A percentile compares a stretch with the other conserved stretches of the same genome.
These are phyloP conservation scores for Candida caryicola DNA, from an alignment of 805 yeast species.

Conservation along the genomic window DNA sequence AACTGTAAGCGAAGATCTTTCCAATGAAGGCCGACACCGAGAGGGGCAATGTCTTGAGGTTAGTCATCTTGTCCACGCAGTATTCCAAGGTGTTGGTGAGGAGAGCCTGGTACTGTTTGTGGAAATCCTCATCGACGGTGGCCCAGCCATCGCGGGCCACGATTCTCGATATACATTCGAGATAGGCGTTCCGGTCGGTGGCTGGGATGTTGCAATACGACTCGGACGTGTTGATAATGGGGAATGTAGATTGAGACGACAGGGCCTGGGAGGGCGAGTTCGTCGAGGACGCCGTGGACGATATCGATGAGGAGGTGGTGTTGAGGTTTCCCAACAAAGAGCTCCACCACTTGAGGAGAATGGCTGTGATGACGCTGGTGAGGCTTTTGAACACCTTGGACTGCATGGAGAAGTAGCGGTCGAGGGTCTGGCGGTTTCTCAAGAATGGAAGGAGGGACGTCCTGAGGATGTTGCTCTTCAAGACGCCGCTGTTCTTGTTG, in stretches of 20 bases:
- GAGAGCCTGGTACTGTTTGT: constrained; percentile 26
- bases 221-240: not conserved
- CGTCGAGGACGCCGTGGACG: constrained; percentile 1
- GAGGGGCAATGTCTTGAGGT: constrained; percentile 50
- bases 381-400: constrained; percentile 31
- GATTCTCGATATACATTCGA: constrained; percentile 54
- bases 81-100: constrained; percentile 54
- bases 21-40: constrained; percentile 66
- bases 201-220: constrained; percentile 31
- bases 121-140: constrained; percentile 21
- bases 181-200: constrained; percentile 49
- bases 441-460: constrained; percentile 46
- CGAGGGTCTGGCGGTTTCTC: constrained; percentile 25
- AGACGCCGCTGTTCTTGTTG: constrained; percentile 23
- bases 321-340: constrained; percentile 31
- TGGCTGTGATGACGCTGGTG: constrained; percentile 28
- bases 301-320: not conserved
- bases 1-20: constrained; percentile 65
- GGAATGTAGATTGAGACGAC: not conserved
- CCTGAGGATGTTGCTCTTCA: constrained; percentile 47
- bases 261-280: not conserved
- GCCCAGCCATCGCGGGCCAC: constrained; percentile 48
- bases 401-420: constrained; percentile 16
- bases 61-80: constrained; percentile 45
- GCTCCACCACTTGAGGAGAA: constrained; percentile 54